Evolutionary conservation across 208 protist genomes (phyloP).

Genomic region (Trichomonas tenax): DNA sequence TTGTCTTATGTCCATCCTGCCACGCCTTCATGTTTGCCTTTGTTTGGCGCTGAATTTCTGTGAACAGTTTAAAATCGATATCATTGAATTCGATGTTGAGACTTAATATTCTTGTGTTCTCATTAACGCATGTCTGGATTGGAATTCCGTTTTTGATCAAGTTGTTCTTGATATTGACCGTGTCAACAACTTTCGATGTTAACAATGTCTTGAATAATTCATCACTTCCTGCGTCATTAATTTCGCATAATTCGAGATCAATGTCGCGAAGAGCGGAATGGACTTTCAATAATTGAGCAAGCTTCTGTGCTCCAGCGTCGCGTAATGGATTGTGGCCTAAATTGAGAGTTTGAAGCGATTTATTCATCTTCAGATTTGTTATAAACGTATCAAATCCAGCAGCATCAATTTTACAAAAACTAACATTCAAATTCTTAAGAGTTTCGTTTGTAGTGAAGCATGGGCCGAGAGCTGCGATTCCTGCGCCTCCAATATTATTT

Average conservation of each 20-base stretch:
- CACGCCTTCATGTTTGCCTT: not conserved
- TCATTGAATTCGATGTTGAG: not conserved
- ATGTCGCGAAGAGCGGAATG: not conserved
- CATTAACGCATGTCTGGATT: not conserved
- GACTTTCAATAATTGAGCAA: not conserved
- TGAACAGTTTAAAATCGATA: not conserved
- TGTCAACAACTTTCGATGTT: not conserved
- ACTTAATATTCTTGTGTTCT: not conserved
- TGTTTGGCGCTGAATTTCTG: not conserved
- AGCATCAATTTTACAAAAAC: not conserved
- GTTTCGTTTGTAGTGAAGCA: not conserved
- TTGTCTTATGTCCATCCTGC: not conserved
- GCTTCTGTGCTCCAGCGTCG: not conserved
- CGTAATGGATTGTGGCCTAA: not conserved
- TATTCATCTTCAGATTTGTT: not conserved
- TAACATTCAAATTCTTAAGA: not conserved
- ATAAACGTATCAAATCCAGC: not conserved
- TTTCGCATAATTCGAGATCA: constrained; percentile 12
- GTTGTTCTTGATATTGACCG: not conserved
- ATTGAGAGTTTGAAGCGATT: not conserved
- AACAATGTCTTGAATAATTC: not conserved
- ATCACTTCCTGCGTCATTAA: not conserved
- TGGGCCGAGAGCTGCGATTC: not conserved
- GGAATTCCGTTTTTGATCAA: not conserved
- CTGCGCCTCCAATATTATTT: not conserved